Conservation (phyloP, 1,139 yeast species). For the Blastobotrys persicus region DNA sequence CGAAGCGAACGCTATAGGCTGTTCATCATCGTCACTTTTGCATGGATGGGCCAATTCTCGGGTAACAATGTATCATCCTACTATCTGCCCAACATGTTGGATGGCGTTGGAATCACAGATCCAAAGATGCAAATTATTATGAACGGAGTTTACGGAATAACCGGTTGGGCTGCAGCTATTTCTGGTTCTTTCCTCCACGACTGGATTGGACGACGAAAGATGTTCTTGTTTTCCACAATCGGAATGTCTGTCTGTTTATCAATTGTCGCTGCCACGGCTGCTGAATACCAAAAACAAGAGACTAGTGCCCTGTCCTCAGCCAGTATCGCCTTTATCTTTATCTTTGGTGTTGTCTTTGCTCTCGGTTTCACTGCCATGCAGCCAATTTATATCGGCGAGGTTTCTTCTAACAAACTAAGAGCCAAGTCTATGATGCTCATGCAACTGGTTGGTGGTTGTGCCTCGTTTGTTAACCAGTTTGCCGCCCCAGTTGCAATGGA, state of each 20-base stretch:
- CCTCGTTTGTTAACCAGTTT: constrained; percentile 43
- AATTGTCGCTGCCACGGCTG: constrained; percentile 23
- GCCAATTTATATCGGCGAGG: constrained; percentile 38
- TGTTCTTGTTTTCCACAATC: constrained; percentile 18
- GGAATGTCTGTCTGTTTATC: constrained; percentile 22
- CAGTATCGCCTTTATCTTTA: constrained; percentile 23
- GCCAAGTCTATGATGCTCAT: constrained; percentile 31
- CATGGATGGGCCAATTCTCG: constrained; percentile 20
- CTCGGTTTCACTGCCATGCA: constrained; percentile 28
- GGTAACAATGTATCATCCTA: constrained; percentile 21
- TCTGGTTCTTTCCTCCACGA: constrained; percentile 22
- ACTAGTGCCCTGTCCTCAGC: constrained; percentile 17
- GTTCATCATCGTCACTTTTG: constrained; percentile 19
- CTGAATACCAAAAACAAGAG: constrained; percentile 15
- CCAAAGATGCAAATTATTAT: constrained; percentile 17
- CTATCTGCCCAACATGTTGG: constrained; percentile 17
- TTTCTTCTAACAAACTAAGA: constrained; percentile 38
- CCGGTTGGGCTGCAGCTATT: constrained; percentile 17
- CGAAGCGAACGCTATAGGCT: constrained; percentile 34
- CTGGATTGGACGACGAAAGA: constrained; percentile 22
- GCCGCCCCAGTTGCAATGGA: constrained; percentile 60
- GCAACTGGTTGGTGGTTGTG: constrained; percentile 15
- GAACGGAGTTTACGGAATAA: constrained; percentile 18
- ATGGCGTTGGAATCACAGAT: constrained; percentile 17
- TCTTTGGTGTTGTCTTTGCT: constrained; percentile 22